Evolutionary conservation across 352 stramenopile genomes (phyloP), one percentile per base, ranked within the genome.

Genomic region (Phytophthora constricta): DNA sequence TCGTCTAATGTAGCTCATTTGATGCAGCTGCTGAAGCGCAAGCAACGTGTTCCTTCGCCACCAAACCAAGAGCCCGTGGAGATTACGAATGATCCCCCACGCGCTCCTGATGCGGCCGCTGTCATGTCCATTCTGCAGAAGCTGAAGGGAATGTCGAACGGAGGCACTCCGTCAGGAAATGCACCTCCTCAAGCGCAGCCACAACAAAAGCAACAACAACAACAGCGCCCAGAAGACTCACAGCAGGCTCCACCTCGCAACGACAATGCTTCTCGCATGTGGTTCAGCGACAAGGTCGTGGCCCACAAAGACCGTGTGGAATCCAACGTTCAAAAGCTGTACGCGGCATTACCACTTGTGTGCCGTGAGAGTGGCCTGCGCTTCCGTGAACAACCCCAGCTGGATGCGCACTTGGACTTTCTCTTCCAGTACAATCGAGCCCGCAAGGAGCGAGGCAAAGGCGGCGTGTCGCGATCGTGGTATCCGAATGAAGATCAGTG

Each of bases 41-140:
- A 94, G 65, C 80, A 91, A 56, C 59, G 66, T 41, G 16, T 60
- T 1, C 51, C 70, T 1, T 63, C 75, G 2, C 60, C 63, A 46
- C 50, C 72, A n/a, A n/a, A n/a, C n/a, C 59, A 70, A 31, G 48
- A 68, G 19, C 71, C 64, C 11, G 62, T 70, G 52, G 52, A 90
- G 63, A 87, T 88, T 65, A 86, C 83, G 4, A 92, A 88, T 47
- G 81, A 88, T n/a, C 63, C 71, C 11, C 71, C 80, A 48, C 69
- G 68, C 20, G 77, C 81, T 7, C 84, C 86, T 2, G 77, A 93
- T 47, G 67, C 86, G 2, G 81, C 84, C 14, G 86, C 86, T 11
- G 88, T 96, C 26, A 96, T 95, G 86, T 95, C 85, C 5, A 92
- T 96, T 31, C 60, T 96, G 46, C 83, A 94, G 63, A 93, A 93